These are phyloP conservation scores for Fusarium sp. DNA, from an alignment of 2,329 filamentous ascomycete species.

Conservation along the genomic window DNA sequence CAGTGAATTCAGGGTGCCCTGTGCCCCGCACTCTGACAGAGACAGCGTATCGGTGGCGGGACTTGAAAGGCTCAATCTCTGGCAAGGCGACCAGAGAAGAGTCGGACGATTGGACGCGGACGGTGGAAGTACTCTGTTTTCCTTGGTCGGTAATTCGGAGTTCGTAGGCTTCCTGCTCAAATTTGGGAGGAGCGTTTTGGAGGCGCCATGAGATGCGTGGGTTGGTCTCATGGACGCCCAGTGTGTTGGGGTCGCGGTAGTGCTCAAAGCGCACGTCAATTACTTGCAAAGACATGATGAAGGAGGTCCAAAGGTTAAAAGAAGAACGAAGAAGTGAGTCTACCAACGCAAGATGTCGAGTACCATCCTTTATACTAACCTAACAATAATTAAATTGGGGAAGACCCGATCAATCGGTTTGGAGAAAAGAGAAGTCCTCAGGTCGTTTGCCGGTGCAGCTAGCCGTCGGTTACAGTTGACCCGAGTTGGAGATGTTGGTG, in stretches of 20 bases:
- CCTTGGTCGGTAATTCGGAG: conserved; percentile 1
- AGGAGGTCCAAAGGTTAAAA: not conserved
- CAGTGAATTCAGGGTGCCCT: not conserved
- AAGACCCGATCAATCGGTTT: not conserved
- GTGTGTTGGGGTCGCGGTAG: conserved; percentile 22
- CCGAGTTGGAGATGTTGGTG: not conserved
- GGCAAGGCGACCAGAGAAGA: conserved; percentile 30
- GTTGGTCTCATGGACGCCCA: conserved; percentile 30
- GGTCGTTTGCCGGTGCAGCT: not conserved
- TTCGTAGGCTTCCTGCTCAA: conserved; percentile 33
- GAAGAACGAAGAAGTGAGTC: not conserved
- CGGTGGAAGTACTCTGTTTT: not conserved
- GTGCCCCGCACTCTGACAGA: conserved; percentile 23
- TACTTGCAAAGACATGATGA: conserved; percentile 22
- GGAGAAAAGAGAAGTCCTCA: not conserved
- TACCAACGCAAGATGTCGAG: not conserved
- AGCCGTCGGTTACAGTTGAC: not conserved
- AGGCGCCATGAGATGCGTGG: conserved; percentile 38
- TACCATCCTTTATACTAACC: not conserved
- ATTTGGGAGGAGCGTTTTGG: conserved; percentile 20
- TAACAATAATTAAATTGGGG: not conserved
- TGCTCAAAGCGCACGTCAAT: conserved; percentile 34
- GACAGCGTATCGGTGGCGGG: conserved; percentile 17
- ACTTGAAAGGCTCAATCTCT: conserved; percentile 5
- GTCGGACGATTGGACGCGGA: not conserved